Percentiles rank a stretch among this genome's conserved stretches.
phyloP scores from a whole-genome alignment of 208 protist species.

The Porcisia hertigi region DNA sequence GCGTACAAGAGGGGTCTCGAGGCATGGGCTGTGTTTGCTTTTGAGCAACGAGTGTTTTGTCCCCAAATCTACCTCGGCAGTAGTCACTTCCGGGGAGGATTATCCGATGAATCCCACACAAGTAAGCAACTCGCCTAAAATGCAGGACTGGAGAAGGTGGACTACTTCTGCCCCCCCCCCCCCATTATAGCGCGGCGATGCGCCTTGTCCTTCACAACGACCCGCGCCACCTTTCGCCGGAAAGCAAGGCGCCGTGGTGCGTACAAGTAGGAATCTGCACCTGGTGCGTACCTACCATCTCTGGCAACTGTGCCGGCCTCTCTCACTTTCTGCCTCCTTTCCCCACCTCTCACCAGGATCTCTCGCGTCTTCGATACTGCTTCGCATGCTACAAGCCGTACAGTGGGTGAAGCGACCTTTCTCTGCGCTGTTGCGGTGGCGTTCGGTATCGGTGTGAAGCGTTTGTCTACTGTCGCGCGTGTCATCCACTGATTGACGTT shows the following conservation, averaged over 20 bases:
- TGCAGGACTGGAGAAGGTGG: background rate
- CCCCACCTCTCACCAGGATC: background rate
- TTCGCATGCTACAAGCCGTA: background rate
- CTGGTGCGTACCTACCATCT: too few relatives aligned
- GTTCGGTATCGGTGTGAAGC: background rate
- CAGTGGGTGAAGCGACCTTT: background rate
- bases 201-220: too few relatives aligned
- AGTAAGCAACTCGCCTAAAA: background rate
- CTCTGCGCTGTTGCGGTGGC: background rate
- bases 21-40: too few relatives aligned
- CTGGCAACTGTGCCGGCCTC: background rate
- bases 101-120: background rate
- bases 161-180: background rate
- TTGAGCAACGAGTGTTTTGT: background rate
- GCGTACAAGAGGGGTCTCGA: too few relatives aligned
- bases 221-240: too few relatives aligned
- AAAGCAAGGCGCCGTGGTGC: too few relatives aligned
- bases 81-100: too few relatives aligned
- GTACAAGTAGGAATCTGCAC: too few relatives aligned
- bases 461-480: background rate
- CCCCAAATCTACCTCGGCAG: background rate
- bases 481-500: background rate
- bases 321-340: background rate
- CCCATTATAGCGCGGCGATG: background rate
- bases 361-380: background rate